phyloP scores from a whole-genome alignment of 345 rosid genomes.

The Lepidium sativum region DNA sequence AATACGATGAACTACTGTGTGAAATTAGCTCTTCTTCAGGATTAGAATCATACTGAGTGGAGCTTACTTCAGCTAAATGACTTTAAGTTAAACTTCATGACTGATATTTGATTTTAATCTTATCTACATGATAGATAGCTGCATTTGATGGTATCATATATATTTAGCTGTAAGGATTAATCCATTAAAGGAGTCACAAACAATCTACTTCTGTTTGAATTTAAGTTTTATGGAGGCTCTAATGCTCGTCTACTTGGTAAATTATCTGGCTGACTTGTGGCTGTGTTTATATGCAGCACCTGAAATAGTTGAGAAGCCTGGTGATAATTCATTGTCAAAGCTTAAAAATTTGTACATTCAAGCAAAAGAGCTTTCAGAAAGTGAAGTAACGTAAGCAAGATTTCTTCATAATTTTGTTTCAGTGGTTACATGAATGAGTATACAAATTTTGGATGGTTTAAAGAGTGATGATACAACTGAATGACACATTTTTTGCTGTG shows the following conservation, averaged over 20 bases:
- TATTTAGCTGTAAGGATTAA: background rate
- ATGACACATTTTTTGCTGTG: background rate
- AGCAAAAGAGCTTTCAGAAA: slow-evolving; percentile 85
- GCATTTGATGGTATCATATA: background rate
- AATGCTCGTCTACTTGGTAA: background rate
- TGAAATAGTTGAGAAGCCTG: slow-evolving; percentile 87
- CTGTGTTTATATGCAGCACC: slow-evolving; percentile 52
- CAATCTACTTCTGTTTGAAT: background rate
- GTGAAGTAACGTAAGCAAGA: slow-evolving; percentile 57
- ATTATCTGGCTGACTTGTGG: slow-evolving; percentile 1
- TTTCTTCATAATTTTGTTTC: background rate
- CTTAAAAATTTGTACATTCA: slow-evolving; percentile 51
- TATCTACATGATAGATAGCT: background rate
- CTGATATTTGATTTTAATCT: background rate
- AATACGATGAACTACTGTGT: background rate
- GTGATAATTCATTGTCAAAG: slow-evolving; percentile 59
- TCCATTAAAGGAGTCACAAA: background rate
- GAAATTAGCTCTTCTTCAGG: background rate
- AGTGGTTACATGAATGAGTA: background rate
- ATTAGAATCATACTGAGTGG: background rate
- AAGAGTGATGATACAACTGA: background rate
- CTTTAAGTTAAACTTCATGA: background rate
- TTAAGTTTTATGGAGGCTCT: background rate
- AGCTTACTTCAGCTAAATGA: background rate
- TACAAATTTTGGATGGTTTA: background rate